Conservation (phyloP, 768 basidiomycete genomes). For the Dentipellis sp. region DNA sequence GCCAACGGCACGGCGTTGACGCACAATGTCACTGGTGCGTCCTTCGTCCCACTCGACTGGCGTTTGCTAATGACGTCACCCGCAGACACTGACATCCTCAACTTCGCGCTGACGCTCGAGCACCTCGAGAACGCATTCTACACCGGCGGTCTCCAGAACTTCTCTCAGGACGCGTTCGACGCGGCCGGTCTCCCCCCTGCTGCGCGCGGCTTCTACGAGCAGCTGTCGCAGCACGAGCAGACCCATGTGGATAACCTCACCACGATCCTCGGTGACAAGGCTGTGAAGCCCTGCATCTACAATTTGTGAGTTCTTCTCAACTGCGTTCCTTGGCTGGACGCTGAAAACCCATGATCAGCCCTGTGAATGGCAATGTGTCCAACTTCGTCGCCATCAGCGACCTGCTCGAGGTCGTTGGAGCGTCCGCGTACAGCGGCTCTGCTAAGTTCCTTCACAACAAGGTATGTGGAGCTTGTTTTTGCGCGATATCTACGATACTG, state of each 20-base stretch:
- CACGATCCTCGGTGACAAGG: constrained; percentile 31
- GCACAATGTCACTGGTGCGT: not conserved
- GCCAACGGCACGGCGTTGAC: no score
- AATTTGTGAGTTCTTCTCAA: constrained; percentile 33
- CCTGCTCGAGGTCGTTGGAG: constrained; percentile 43
- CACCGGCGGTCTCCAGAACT: constrained; percentile 32
- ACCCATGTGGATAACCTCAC: constrained; percentile 47
- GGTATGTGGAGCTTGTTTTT: constrained; percentile 3
- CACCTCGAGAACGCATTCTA: constrained; percentile 41
- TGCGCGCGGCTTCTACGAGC: constrained; percentile 38
- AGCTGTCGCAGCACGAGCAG: constrained; percentile 47
- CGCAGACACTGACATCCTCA: constrained; percentile 25
- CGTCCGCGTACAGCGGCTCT: constrained; percentile 52
- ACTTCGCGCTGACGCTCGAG: constrained; percentile 41
- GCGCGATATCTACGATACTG: constrained; percentile 6
- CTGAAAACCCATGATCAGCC: constrained; percentile 5
- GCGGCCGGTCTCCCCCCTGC: constrained; percentile 38
- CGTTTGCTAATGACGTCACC: no score
- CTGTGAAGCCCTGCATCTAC: constrained; percentile 51
- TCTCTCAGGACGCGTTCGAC: constrained; percentile 34
- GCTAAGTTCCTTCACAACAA: constrained; percentile 30
- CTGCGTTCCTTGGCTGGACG: not conserved
- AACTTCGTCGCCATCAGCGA: constrained; percentile 36
- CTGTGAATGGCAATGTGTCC: constrained; percentile 32
- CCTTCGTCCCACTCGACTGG: not conserved